These are phyloP conservation scores for Pleurotus sapidus DNA, from an alignment of 768 basidiomycete genomes.

Conservation along the genomic window DNA sequence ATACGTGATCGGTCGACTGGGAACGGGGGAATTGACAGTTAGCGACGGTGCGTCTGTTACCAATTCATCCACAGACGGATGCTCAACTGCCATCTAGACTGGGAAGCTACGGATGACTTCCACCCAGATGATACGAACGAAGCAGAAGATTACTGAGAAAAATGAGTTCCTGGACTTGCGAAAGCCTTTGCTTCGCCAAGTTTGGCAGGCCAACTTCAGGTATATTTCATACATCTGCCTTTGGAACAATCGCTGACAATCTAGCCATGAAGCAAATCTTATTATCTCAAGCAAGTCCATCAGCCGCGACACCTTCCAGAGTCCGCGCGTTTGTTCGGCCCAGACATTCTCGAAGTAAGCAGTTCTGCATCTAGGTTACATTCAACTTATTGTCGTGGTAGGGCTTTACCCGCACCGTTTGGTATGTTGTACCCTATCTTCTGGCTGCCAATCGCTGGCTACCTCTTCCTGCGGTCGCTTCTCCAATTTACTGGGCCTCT, in stretches of 20 bases:
- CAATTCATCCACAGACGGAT: not conserved
- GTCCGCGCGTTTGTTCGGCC: slow-evolving; percentile 86
- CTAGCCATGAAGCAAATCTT: slow-evolving; percentile 66
- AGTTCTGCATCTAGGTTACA: not conserved
- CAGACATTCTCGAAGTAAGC: slow-evolving; percentile 72
- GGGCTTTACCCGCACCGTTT: slow-evolving; percentile 81
- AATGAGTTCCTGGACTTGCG: slow-evolving; percentile 90
- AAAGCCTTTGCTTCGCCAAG: slow-evolving; percentile 80
- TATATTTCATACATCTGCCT: slow-evolving; percentile 23
- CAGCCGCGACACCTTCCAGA: slow-evolving; percentile 87
- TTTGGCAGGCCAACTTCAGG: slow-evolving; percentile 88
- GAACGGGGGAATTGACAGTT: slow-evolving; percentile 69
- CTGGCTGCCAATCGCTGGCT: slow-evolving; percentile 85
- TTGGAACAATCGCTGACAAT: slow-evolving; percentile 1
- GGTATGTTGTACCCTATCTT: slow-evolving; percentile 94
- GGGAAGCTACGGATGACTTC: slow-evolving; percentile 88
- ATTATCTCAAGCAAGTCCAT: slow-evolving; percentile 95
- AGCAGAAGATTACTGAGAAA: slow-evolving; percentile 77
- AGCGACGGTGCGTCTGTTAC: slow-evolving; percentile 62
- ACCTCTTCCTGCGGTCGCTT: slow-evolving; percentile 80
- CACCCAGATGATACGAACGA: slow-evolving; percentile 88
- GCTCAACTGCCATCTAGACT: slow-evolving; percentile 48
- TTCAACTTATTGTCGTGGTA: slow-evolving; percentile 19
- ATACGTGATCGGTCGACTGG: slow-evolving; percentile 81
- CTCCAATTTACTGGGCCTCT: slow-evolving; percentile 75